Evolutionary conservation across 1,284 basidiomycete species (phyloP).

Genomic region (Puccinia triticina): DNA sequence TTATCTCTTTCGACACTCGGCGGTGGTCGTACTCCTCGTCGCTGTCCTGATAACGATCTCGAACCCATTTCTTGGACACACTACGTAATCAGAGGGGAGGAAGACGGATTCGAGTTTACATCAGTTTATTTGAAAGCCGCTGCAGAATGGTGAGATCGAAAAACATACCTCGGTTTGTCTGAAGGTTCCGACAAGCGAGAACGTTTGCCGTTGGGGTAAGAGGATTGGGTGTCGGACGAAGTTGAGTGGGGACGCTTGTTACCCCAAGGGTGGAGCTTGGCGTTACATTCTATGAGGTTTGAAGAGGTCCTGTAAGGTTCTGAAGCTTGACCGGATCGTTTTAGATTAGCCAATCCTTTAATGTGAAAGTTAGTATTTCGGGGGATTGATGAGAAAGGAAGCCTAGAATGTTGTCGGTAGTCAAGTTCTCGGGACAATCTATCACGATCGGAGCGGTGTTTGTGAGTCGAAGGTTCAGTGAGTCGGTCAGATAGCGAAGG

Average conservation of each 20-base stretch:
- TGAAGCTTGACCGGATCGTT: background rate
- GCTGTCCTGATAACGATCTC: constrained; percentile 18
- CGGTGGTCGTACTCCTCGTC: constrained; percentile 5
- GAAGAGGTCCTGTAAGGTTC: constrained; percentile 11
- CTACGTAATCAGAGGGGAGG: background rate
- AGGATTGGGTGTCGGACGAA: background rate
- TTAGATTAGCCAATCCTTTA: background rate
- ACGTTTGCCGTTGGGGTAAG: background rate
- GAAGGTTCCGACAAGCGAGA: background rate
- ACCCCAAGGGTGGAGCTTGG: constrained; percentile 18
- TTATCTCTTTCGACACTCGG: background rate
- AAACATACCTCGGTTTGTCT: background rate
- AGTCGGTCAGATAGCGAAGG: constrained; percentile 12
- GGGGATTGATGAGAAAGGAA: constrained; percentile 10
- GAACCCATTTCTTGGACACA: constrained; percentile 11
- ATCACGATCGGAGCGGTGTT: background rate
- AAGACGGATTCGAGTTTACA: background rate
- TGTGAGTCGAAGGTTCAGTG: background rate
- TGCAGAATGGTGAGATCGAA: background rate
- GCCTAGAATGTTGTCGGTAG: background rate
- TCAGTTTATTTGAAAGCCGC: background rate
- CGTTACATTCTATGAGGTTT: background rate
- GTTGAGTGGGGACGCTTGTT: constrained; percentile 13
- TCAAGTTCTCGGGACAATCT: background rate
- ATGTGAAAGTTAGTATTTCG: constrained; percentile 16